These are phyloP conservation scores for Cornus florida DNA, from an alignment of 148 eudicot species.

Conservation along the genomic window DNA sequence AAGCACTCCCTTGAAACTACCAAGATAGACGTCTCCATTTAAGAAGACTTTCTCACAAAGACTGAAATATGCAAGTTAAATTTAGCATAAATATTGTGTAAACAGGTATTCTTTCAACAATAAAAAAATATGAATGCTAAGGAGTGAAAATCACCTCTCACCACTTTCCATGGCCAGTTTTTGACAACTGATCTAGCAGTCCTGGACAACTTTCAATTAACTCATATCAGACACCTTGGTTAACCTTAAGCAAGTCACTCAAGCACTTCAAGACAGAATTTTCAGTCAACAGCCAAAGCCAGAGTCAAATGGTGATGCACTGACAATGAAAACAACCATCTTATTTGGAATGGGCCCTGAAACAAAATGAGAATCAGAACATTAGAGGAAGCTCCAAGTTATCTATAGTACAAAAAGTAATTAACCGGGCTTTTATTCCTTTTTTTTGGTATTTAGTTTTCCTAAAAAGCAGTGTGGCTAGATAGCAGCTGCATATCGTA, in stretches of 20 bases:
- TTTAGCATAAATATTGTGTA: not conserved
- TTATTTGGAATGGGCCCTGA: not conserved
- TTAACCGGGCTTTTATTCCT: not conserved
- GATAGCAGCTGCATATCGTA: not conserved
- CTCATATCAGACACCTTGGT: slow-evolving; percentile 3
- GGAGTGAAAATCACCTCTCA: slow-evolving; percentile 35
- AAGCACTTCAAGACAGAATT: slow-evolving; percentile 1
- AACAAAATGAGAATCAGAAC: not conserved
- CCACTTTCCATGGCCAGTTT: slow-evolving; percentile 37
- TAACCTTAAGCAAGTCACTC: slow-evolving; percentile 7
- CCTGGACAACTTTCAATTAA: not conserved
- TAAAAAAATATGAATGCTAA: not conserved
- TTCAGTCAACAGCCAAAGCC: not conserved
- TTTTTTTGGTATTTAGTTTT: not conserved
- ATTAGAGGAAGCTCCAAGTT: not conserved
- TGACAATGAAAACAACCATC: not conserved
- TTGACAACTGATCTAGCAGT: slow-evolving; percentile 10
- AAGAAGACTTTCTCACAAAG: slow-evolving; percentile 43
- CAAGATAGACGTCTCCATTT: slow-evolving; percentile 71
- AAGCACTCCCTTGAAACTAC: slow-evolving; percentile 47
- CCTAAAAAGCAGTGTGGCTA: not conserved
- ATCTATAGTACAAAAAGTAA: not conserved
- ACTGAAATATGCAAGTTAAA: slow-evolving; percentile 29
- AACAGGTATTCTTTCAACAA: not conserved
- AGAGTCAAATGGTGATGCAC: not conserved